Evolutionary conservation across 148 eudicot species (phyloP), one percentile per base, ranked within the genome.

Genomic region (Nyssa sinensis): DNA sequence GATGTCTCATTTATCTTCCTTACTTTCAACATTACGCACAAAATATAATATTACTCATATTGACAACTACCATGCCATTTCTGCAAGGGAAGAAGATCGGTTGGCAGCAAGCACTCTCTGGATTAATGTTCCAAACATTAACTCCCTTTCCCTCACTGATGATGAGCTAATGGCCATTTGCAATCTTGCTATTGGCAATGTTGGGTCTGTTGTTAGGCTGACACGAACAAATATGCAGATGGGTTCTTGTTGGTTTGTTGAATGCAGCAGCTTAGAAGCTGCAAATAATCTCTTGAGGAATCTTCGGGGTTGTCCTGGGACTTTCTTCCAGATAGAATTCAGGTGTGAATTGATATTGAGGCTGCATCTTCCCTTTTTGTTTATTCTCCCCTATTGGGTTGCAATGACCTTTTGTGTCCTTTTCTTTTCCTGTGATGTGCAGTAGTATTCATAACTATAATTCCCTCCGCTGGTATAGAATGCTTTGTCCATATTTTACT

Each of bases 101-200:
- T 67, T 79, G 17, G 76, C 82, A 35, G 64, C 86, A 34, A 83
- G 62, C 72, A 76, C 76, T 47, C 75, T 83, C 49, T 66, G 65
- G 75, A 76, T 83, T 51, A 79, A 39, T 34, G 33, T 79, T 51
- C 76, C 80, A 65, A 63, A 76, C 21, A 66, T 12, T 27, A 76
- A 33, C 67, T 28, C 75, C 23, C 35, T 59, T n/a, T 62, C 44
- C 60, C 71, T 77, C 66, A 60, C 83, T 24, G 83, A 79, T 73
- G 86, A 83, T 66, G 86, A 83, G 70, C 67, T 83, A 14, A 73
- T 67, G 72, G 33, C 80, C 53, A 61, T 83, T 76, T 83, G 86
- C 60, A 75, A 83, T 37, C 74, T 79, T 64, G 82, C 83, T 6
- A 49, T 76, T n/a, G 66, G 70, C 14, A 76, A 60, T 39, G 49